Base-by-base conservation (phyloP, 2,329 filamentous ascomycete species). In the Septoria petroselini region DNA sequence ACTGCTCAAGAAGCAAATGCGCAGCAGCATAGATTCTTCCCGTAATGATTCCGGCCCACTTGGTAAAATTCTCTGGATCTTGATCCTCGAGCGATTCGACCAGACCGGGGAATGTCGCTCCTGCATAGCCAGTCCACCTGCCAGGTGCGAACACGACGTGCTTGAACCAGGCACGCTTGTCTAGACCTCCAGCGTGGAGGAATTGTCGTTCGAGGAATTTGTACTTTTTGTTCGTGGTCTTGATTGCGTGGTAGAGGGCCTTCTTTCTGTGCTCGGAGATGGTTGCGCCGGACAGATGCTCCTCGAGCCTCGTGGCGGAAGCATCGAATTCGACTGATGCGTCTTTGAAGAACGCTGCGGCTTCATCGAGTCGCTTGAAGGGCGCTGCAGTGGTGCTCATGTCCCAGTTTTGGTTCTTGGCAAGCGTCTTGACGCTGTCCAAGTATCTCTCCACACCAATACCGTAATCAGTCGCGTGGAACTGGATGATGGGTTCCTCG, bases 141-240 rank as follows among this genome's bases (percentile, higher is more conserved):
- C 91, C 91, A 0, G 91, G 91, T 1, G 91, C 91, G 70, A 94
- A 96, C 1, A 96, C 86, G 2, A 95, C 85, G 63, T 96, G 91
- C 73, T 96, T 96, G 74, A 91, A 97, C 90, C 90, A 96, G 18
- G 75, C 74, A 52, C 91, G 76, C 1, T 82, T 82, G 66, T 95
- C 91, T 15, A 97, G 71, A 0, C 91, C 91, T 2, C 78, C 75
- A 3, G 81, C 71, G 62, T 88, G 85, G 55, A 96, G 62, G 69
- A 96, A 95, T 42, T 83, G 76, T 12, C 90, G 77, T 68, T 97
- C 91, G 0, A 97, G 72, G 7, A 76, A 74, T 76, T 95, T 95
- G 75, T 95, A 95, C 66, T 86, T 86, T 25, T 75, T 76, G 68
- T 97, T 97, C 37, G 85, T 79, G 8, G 70, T 74, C 21, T 81